phyloP scores from a whole-genome alignment of 345 rosid species.

The Hibiscus trionum region DNA sequence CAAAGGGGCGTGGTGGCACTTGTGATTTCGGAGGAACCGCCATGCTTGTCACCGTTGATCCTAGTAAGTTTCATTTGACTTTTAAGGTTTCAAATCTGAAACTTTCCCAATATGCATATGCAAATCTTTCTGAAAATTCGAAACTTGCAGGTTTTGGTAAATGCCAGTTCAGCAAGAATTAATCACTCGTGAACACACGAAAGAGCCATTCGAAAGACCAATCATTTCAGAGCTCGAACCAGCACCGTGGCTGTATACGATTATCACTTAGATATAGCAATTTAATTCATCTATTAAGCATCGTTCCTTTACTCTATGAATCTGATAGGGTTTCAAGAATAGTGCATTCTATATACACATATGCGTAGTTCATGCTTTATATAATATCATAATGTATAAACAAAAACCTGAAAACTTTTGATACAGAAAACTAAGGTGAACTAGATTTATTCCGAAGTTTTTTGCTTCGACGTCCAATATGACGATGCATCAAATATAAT shows the following conservation, averaged over 20 bases:
- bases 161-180: constrained; percentile 20
- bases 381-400: background rate
- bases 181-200: background rate
- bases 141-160: constrained; percentile 22
- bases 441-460: background rate
- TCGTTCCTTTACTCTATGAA: background rate
- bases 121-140: background rate
- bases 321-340: background rate
- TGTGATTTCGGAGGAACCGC: constrained; percentile 51
- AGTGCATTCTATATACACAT: background rate
- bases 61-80: constrained; percentile 24
- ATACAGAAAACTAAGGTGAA: background rate
- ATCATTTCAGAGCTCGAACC: background rate
- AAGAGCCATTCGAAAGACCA: background rate
- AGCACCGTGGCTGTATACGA: background rate
- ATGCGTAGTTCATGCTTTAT: background rate
- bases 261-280: background rate
- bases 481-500: too few relatives aligned
- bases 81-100: background rate
- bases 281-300: background rate
- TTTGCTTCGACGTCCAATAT: background rate
- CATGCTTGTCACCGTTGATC: constrained; percentile 37
- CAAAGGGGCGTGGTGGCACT: constrained; percentile 29
- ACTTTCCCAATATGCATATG: background rate
- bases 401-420: background rate